These are phyloP conservation scores for Panicum virgatum DNA, from an alignment of 202 grass and related monocot species.

Conservation along the genomic window DNA sequence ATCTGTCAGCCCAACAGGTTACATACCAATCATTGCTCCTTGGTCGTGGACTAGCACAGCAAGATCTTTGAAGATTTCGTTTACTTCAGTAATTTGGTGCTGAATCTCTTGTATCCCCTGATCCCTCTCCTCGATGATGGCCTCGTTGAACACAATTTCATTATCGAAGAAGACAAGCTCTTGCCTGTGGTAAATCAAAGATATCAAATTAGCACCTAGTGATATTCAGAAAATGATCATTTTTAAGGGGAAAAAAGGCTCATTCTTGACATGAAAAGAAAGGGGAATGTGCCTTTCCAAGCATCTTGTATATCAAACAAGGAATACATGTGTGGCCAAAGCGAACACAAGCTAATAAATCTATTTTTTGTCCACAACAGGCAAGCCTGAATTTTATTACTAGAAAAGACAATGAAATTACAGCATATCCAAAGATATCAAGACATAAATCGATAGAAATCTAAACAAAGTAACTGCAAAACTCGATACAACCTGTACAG, in stretches of 20 bases:
- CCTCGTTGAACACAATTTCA: slow-evolving; percentile 92
- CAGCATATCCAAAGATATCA: no score
- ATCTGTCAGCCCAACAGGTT: not conserved
- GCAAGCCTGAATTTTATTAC: no score
- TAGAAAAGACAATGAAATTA: no score
- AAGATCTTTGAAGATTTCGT: slow-evolving; percentile 99
- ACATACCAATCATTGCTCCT: slow-evolving; percentile 83
- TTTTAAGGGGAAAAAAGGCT: not conserved
- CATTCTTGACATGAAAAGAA: slow-evolving; percentile 22
- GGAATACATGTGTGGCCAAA: not conserved
- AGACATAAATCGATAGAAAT: not conserved
- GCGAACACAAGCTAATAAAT: not conserved
- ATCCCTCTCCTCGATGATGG: slow-evolving; percentile 95
- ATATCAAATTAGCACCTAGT: not conserved
- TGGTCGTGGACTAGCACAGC: slow-evolving; percentile 99
- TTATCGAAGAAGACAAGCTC: slow-evolving; percentile 91
- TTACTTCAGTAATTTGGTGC: slow-evolving; percentile 93
- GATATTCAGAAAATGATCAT: not conserved
- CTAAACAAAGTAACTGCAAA: not conserved
- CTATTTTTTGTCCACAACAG: no score
- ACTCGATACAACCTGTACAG: not conserved
- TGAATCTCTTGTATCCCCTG: slow-evolving; percentile 98
- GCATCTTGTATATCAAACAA: not conserved
- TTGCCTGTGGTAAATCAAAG: slow-evolving; percentile 58
- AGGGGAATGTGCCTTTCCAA: not conserved